Base-by-base conservation (phyloP, 345 rosid species). In the Arabidopsis suecica region DNA sequence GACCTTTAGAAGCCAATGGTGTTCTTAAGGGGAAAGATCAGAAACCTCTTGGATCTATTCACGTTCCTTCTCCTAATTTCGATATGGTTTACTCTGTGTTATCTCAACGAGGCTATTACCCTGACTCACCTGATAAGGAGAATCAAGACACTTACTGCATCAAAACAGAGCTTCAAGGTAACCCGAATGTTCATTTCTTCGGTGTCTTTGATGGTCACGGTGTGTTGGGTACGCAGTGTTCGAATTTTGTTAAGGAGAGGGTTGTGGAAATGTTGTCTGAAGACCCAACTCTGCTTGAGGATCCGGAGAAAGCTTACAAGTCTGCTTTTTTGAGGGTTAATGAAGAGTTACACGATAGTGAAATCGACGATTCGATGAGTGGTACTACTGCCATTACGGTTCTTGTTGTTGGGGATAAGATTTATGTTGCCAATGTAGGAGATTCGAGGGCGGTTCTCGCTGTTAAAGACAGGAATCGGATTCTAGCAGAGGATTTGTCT, bases 161-260 rank as follows among this genome's bases (percentile, higher is more conserved):
- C 82, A 85, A 76, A 76, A 87, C 88, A 30, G 83, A 84, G 65
- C 76, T 94, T 68, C 92, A 84, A 82, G 97, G 96, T 73, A 88
- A 94, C 83, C 96, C 97, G 12, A 80, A 88, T 81, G 78, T 88
- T 68, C 97, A 94, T 85, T 88, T 94, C 86, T 94, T 91, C 77
- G 97, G 96, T 73, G 97, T 94, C 11, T 91, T 87, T 73, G 98
- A 94, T 68, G 97, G 98, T 44, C 98, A 94, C 57, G 97, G 97
- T 42, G 88, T 81, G 33, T 82, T 77, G 50, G 97, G 98, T 47
- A 69, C 97, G 14, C 84, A 88, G 34, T 93, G 97, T 70, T 90
- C 99, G 0, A 89, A 75, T 70, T 95, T 95, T 72, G 93, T 88
- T 2, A 86, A 83, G 87, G 88, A 90, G 14, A 88, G 84, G 53